Evolutionary conservation across 1,284 basidiomycete genomes (phyloP).

Genomic region (Sphaerobolus stellatus): DNA sequence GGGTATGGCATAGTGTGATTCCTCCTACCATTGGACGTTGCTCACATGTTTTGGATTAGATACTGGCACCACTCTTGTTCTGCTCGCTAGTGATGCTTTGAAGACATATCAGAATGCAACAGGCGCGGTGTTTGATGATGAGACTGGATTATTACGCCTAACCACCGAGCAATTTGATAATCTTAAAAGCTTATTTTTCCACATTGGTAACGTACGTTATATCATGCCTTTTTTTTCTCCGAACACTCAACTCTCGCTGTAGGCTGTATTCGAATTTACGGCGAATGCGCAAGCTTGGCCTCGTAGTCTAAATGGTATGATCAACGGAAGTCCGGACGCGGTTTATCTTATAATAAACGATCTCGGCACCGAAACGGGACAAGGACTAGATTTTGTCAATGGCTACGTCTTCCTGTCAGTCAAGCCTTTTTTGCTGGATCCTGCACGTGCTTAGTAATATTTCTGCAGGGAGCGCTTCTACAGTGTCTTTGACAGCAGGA

Average conservation of each 20-base stretch:
- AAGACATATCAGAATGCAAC: slow-evolving; percentile 13
- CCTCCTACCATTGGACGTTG: neutral
- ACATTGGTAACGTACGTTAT: slow-evolving; percentile 11
- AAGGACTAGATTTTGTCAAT: slow-evolving; percentile 39
- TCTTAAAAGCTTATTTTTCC: slow-evolving; percentile 18
- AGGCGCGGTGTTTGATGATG: slow-evolving; percentile 14
- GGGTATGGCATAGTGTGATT: neutral
- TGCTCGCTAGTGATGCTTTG: slow-evolving; percentile 13
- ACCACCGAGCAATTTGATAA: slow-evolving; percentile 9
- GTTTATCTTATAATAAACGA: slow-evolving; percentile 5
- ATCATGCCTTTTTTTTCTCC: too few species aligned
- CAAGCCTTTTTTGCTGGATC: too few species aligned
- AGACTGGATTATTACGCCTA: slow-evolving; percentile 19
- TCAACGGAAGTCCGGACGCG: slow-evolving; percentile 40
- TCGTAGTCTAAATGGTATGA: slow-evolving; percentile 47
- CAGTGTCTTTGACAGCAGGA: slow-evolving; percentile 51
- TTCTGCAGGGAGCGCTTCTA: slow-evolving; percentile 24
- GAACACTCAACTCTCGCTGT: neutral
- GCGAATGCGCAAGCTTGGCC: slow-evolving; percentile 63
- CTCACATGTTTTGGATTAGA: neutral
- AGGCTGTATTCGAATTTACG: slow-evolving; percentile 42
- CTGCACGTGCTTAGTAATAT: too few species aligned
- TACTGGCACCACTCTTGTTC: slow-evolving; percentile 14
- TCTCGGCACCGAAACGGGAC: slow-evolving; percentile 28
- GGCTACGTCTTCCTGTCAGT: slow-evolving; percentile 49